Percentiles rank a stretch among this genome's conserved stretches.
Conservation (phyloP, 1,284 basidiomycete genomes). For the Athelia sp. region DNA sequence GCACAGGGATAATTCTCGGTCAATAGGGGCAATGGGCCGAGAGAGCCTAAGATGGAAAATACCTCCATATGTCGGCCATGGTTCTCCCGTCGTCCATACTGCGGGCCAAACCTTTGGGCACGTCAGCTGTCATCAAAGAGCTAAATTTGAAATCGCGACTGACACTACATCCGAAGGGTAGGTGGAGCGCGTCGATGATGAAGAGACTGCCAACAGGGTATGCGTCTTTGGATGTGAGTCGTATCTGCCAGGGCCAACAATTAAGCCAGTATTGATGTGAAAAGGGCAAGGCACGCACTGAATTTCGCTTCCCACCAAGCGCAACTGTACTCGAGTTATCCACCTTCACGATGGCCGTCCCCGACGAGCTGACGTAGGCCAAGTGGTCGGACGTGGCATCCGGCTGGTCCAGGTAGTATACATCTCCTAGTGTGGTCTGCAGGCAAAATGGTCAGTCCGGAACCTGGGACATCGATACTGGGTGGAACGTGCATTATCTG, state of each 20-base stretch:
- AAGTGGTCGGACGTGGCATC: neutral
- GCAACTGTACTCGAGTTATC: constrained; percentile 49
- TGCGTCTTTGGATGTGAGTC: constrained; percentile 34
- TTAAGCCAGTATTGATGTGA: neutral
- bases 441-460: too few relatives aligned
- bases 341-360: constrained; percentile 54
- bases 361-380: constrained; percentile 13
- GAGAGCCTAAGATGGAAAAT: too few relatives aligned
- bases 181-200: constrained; percentile 41
- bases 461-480: too few relatives aligned
- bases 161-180: constrained; percentile 29
- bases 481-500: neutral
- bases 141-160: too few relatives aligned
- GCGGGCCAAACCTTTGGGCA: neutral
- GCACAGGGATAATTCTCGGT: constrained; percentile 15
- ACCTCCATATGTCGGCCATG: neutral
- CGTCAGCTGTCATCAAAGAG: too few relatives aligned
- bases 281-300: constrained; percentile 31
- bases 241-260: constrained; percentile 23
- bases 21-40: constrained; percentile 2
- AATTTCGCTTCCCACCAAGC: constrained; percentile 46
- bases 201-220: constrained; percentile 40
- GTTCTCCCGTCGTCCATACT: neutral
- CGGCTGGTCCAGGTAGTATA: neutral
- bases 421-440: neutral